Base-by-base conservation (phyloP, 2,329 filamentous ascomycete genomes). In the Blastomyces emzantsi region DNA sequence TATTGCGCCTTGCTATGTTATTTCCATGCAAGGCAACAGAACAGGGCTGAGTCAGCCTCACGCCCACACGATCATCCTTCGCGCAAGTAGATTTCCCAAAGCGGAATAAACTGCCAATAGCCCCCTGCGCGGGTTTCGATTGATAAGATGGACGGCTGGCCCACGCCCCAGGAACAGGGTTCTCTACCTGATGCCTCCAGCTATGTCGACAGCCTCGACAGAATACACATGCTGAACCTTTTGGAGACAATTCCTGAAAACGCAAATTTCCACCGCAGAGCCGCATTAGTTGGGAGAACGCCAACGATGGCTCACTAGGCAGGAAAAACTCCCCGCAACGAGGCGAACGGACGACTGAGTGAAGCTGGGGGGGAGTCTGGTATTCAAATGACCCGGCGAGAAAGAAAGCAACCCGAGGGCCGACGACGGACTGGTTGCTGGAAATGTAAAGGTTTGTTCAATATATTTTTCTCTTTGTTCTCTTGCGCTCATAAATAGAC, bases 361-460 rank as follows among this genome's bases (percentile, higher is more conserved):
- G 36, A 58, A 6, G 55, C n/a, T 8, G 22, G n/a, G 13, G 36
- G 33, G 11, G 11, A 43, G 13, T 39, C 36, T 58, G 41, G n/a
- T 41, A 25, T 41, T 57, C 58, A 45, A 55, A 65, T 65, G 64
- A 62, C 58, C 54, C 64, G 64, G 51, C 62, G 59, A 62, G 58
- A 62, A 43, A 52, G 64, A 52, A 65, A 65, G 52, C 63, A 65
- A 61, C 64, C 64, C 19, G 69, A 70, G 28, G 68, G 60, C 62
- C 67, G 70, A 62, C 66, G 70, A 45, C 64, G 70, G 61, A 69
- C 68, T n/a, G 70, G 70, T 28, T 72, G 70, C 61, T 66, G 67
- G 60, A 67, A 67, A 60, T 72, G 70, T 64, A 72, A 72, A 66
- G 67, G 70, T 70, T 63, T 3, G 60, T 55, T 51, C 22, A 22